phyloP scores from a whole-genome alignment of 768 basidiomycete species.

The Dentipellis sp. region DNA sequence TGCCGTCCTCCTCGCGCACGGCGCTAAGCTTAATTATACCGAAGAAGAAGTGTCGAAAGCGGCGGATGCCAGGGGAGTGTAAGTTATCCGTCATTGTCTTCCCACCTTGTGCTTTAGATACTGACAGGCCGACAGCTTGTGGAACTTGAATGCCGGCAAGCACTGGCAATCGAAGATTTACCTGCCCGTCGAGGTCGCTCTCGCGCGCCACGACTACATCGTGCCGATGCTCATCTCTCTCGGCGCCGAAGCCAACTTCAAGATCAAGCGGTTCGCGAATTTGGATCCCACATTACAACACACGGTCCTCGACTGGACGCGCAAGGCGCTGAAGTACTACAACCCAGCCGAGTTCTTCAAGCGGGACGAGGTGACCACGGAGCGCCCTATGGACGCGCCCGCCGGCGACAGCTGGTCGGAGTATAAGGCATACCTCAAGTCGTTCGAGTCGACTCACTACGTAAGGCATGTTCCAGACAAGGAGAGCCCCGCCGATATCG shows the following conservation, averaged over 20 bases:
- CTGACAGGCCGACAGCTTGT: no score
- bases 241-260: conserved; percentile 18
- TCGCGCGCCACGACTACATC: conserved; percentile 17
- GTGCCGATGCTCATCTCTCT: conserved; percentile 19
- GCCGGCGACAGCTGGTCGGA: background rate
- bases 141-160: no score
- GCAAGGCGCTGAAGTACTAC: background rate
- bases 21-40: conserved; percentile 17
- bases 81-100: conserved; percentile 7
- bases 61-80: conserved; percentile 10
- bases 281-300: background rate
- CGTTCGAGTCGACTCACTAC: background rate
- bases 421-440: background rate
- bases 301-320: conserved; percentile 17
- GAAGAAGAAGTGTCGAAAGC: conserved; percentile 17
- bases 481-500: background rate
- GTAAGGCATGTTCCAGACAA: background rate
- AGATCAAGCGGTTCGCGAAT: background rate
- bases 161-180: background rate
- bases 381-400: background rate
- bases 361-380: background rate
- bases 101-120: background rate
- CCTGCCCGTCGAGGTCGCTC: conserved; percentile 20
- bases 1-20: conserved; percentile 22
- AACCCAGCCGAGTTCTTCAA: background rate